Percentiles rank a stretch among this genome's conserved stretches.
Conservation (phyloP, 2,329 filamentous ascomycete genomes). For the Emergomyces pasteurianus region DNA sequence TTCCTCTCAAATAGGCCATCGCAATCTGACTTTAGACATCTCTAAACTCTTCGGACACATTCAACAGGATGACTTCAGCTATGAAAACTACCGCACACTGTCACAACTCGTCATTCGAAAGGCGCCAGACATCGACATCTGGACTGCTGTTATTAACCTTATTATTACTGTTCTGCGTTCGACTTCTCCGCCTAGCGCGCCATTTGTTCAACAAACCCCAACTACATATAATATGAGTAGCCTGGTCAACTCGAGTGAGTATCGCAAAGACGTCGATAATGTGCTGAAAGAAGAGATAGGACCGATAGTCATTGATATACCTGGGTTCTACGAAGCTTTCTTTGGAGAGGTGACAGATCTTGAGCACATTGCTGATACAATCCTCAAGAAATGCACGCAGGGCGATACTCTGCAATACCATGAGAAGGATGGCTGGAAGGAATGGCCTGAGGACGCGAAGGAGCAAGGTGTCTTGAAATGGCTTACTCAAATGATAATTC, state of each 20-base stretch:
- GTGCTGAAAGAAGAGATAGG: background rate
- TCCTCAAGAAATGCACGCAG: background rate
- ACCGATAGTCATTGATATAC: background rate
- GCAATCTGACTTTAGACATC: background rate
- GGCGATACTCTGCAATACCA: background rate
- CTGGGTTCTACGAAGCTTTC: background rate
- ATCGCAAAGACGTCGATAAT: background rate
- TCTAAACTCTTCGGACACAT: background rate
- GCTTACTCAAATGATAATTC: background rate
- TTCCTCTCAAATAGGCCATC: background rate
- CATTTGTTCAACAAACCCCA: background rate
- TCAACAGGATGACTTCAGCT: background rate
- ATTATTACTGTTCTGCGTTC: constrained; percentile 1
- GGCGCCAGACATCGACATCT: constrained; percentile 7
- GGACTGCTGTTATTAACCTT: constrained; percentile 5
- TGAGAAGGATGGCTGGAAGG: background rate
- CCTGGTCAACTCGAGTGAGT: background rate
- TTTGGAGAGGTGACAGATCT: background rate
- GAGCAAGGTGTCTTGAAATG: background rate
- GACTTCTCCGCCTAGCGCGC: constrained; percentile 1
- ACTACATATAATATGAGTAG: background rate
- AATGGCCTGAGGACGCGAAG: background rate
- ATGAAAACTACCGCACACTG: background rate
- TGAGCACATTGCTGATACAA: background rate
- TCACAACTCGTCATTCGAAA: background rate